Evolutionary conservation across 2,329 filamentous ascomycete genomes (phyloP).

Genomic region (Metarhizium album): DNA sequence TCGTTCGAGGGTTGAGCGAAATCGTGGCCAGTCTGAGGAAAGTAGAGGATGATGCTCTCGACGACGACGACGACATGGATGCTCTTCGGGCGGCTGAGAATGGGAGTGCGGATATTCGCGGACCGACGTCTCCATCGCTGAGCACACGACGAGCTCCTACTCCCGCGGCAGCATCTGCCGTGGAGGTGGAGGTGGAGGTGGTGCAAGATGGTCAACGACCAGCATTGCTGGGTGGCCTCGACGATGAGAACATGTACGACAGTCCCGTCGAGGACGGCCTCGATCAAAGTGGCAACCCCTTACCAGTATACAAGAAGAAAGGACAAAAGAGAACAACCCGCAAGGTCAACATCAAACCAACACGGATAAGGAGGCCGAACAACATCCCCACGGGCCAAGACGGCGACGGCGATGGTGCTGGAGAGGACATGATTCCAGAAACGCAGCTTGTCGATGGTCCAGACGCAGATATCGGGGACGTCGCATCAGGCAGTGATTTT

Average conservation of each 20-base stretch:
- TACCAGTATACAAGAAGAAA: constrained; percentile 68
- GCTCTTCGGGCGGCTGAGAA: constrained; percentile 61
- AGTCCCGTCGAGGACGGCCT: constrained; percentile 40
- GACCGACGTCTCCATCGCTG: constrained; percentile 13
- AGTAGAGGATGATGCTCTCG: constrained; percentile 57
- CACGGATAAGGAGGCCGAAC: constrained; percentile 34
- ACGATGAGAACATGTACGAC: constrained; percentile 50
- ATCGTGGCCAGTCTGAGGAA: constrained; percentile 62
- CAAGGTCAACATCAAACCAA: constrained; percentile 52
- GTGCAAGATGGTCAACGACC: constrained; percentile 33
- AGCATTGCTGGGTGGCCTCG: constrained; percentile 48
- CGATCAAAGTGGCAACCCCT: constrained; percentile 46
- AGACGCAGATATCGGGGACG: constrained; percentile 12
- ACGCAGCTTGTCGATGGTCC: constrained; percentile 13
- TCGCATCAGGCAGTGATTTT: neutral
- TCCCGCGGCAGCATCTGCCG: constrained; percentile 25
- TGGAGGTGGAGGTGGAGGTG: constrained; percentile 6
- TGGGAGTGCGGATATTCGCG: constrained; percentile 21
- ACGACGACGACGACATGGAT: constrained; percentile 56
- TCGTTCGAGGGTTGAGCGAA: constrained; percentile 61
- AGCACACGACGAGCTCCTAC: constrained; percentile 1
- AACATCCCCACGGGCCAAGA: constrained; percentile 17
- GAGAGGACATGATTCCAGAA: constrained; percentile 21
- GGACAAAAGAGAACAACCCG: constrained; percentile 71
- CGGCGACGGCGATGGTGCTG: constrained; percentile 7